Evolutionary conservation across 352 stramenopile genomes (phyloP).

Genomic region (Phytophthora parvispora): DNA sequence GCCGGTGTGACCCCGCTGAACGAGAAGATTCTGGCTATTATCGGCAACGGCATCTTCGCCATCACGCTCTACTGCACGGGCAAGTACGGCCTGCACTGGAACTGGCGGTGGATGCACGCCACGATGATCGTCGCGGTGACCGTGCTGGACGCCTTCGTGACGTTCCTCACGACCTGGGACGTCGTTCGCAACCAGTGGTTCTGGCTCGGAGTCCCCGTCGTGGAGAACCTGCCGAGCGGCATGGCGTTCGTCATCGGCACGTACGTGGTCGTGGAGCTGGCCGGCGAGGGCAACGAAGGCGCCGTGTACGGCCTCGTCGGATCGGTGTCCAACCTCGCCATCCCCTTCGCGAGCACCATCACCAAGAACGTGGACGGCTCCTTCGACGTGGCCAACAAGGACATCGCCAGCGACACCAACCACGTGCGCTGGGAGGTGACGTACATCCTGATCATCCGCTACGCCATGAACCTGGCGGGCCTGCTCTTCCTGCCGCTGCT

Average conservation of each 20-base stretch:
- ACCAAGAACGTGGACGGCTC: conserved; percentile 47
- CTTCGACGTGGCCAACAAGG: conserved; percentile 50
- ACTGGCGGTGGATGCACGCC: conserved; percentile 46
- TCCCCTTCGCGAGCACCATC: conserved; percentile 50
- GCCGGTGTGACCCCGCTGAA: conserved; percentile 41
- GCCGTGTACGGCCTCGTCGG: conserved; percentile 51
- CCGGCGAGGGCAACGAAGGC: conserved; percentile 51
- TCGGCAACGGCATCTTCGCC: conserved; percentile 36
- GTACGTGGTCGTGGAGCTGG: conserved; percentile 61
- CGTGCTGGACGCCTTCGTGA: conserved; percentile 36
- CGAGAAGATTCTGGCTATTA: conserved; percentile 38
- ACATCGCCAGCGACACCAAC: conserved; percentile 51
- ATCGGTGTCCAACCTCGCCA: conserved; percentile 49
- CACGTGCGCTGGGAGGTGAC: conserved; percentile 51
- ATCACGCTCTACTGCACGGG: conserved; percentile 37
- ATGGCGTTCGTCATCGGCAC: conserved; percentile 51
- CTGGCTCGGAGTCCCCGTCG: conserved; percentile 43
- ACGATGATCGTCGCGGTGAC: conserved; percentile 37
- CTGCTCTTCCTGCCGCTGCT: conserved; percentile 52
- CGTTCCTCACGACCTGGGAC: conserved; percentile 46
- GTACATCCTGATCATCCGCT: conserved; percentile 51
- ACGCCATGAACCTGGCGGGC: conserved; percentile 40
- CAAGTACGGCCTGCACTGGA: conserved; percentile 52
- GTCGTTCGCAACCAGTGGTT: conserved; percentile 62
- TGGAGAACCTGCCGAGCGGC: conserved; percentile 40